phyloP scores from a whole-genome alignment of 768 basidiomycete genomes.

The Rhizopogon vesiculosus region DNA sequence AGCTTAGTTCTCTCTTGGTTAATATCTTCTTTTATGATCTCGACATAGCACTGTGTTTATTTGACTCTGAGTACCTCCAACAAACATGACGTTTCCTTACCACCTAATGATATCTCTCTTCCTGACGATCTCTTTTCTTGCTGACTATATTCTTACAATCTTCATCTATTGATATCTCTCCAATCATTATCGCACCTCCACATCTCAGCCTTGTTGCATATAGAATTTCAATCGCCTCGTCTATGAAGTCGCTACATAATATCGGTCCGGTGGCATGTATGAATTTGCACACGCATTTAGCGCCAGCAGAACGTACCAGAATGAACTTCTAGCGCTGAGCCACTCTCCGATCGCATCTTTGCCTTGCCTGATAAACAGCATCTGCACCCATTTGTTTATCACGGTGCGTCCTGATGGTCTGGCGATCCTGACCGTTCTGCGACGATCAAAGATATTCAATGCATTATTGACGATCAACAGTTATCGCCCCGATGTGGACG shows the following conservation, averaged over 20 bases:
- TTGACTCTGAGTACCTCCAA: conserved; percentile 2
- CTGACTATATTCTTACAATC: neutral
- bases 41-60: neutral
- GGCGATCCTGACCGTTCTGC: neutral
- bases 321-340: too few species aligned
- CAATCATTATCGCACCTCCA: neutral
- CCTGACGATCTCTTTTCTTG: neutral
- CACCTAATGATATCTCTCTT: neutral
- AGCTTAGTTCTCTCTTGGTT: conserved; percentile 11
- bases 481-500: neutral
- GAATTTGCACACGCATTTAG: conserved; percentile 2
- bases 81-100: neutral
- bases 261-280: neutral
- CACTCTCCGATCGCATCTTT: neutral
- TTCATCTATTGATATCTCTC: neutral
- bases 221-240: neutral
- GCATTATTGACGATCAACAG: too few species aligned
- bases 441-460: neutral
- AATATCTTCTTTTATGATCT: neutral
- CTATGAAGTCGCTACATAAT: neutral
- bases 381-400: neutral
- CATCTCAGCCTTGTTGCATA: neutral
- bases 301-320: neutral
- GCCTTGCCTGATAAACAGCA: neutral
- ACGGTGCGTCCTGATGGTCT: neutral